Evolutionary conservation across 2,329 filamentous ascomycete species (phyloP), one percentile per base, ranked within the genome.

Genomic region (Cryphonectria nitschkei): DNA sequence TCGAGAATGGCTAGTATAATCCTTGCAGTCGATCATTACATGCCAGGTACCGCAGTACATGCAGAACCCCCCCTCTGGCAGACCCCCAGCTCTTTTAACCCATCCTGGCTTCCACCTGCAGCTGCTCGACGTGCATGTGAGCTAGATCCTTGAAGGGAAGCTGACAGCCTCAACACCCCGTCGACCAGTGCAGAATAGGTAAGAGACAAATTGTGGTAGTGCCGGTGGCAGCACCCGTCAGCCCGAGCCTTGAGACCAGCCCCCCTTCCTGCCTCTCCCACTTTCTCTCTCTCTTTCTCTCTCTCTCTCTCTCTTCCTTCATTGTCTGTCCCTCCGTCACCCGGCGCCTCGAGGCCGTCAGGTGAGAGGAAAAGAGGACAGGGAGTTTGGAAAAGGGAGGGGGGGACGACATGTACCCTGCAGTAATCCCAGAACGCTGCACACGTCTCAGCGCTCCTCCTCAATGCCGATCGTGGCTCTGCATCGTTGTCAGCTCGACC

Each of bases 111-210:
- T 61, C 2, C 66, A 68, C 54, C 65, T 67, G 65, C 65, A 67
- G 52, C n/a, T 26, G 19, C 37, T 37, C 56, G 46, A 37, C 54
- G 19, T 68, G 54, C 66, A 52, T 68, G 34, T 50, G 46, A 68
- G 56, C 66, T 68, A 68, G 56, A 62, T 68, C 66, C 43, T 26
- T 50, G 56, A 61, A 61, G 39, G 66, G 66, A 68, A 68, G 66
- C 56, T 68, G 56, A 61, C 56, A 52, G 43, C 19, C 34, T 50
- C 41, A 29, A 50, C 29, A 62, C 22, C 16, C 52, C 29, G 65
- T 39, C 41, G 41, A 13, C 56, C 56, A 61, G 26, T 50, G 43
- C 66, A 39, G n/a, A 37, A 68, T 34, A 37, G 26, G 43, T 50
- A 54, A 66, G 50, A 66, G 64, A 54, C 32, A 60, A 60, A 50